These are phyloP conservation scores for Trametes elegans DNA, from an alignment of 768 basidiomycete genomes.

Conservation along the genomic window DNA sequence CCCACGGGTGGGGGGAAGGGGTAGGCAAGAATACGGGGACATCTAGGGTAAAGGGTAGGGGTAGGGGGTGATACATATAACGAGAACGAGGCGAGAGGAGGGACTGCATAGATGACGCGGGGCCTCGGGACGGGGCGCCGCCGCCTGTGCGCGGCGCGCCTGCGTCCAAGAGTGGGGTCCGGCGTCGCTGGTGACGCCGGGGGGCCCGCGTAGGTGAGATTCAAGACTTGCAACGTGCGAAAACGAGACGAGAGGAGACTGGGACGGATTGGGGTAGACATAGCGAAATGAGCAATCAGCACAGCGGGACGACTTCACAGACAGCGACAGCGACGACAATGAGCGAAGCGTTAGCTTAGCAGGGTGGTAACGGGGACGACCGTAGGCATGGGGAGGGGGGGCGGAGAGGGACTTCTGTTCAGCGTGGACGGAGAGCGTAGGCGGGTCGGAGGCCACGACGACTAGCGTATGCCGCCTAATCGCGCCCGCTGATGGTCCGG, in stretches of 20 bases:
- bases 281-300: constrained; percentile 16
- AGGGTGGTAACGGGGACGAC: neutral
- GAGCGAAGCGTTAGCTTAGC: constrained; percentile 1
- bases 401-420: too few species aligned
- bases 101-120: constrained; percentile 15
- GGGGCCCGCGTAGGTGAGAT: neutral
- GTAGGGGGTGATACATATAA: constrained; percentile 11
- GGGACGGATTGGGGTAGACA: constrained; percentile 9
- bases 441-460: neutral
- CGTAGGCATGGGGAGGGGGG: too few species aligned
- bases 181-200: constrained; percentile 6
- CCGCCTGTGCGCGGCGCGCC: constrained; percentile 11
- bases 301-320: constrained; percentile 14
- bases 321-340: constrained; percentile 8
- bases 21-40: constrained; percentile 12
- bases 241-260: neutral
- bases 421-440: too few species aligned
- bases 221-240: neutral
- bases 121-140: constrained; percentile 2
- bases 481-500: constrained; percentile 33
- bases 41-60: constrained; percentile 9
- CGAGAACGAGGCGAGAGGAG: neutral
- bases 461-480: constrained; percentile 2
- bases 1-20: neutral
- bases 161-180: neutral